These are phyloP conservation scores for Alternaria burnsii DNA, from an alignment of 2,329 filamentous ascomycete species.

Conservation along the genomic window DNA sequence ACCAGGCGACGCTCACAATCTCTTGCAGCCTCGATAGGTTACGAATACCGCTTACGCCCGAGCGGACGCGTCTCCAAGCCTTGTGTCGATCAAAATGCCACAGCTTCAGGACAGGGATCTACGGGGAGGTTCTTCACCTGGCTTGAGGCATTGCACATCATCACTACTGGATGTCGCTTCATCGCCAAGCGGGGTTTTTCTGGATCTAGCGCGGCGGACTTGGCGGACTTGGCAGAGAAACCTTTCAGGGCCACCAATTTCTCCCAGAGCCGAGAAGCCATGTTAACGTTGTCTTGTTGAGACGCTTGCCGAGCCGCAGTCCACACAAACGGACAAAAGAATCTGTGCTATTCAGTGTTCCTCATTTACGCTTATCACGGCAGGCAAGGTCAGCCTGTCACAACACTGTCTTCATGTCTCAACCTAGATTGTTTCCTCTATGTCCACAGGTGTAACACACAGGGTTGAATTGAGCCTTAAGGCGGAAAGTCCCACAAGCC, in stretches of 20 bases:
- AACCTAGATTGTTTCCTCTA: conserved; percentile 1
- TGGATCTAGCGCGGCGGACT: conserved; percentile 6
- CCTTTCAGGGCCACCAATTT: not conserved
- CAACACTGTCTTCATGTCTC: not conserved
- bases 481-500: conserved; percentile 9
- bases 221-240: conserved; percentile 5
- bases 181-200: conserved; percentile 2
- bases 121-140: conserved; percentile 3
- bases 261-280: not conserved
- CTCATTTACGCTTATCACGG: not conserved
- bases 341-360: not conserved
- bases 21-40: not conserved
- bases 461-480: conserved; percentile 1
- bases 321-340: not conserved
- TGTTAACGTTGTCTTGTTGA: not conserved
- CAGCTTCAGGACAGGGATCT: not conserved
- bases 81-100: not conserved
- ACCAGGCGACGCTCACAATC: conserved; percentile 1
- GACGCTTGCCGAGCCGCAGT: not conserved
- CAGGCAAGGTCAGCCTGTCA: not conserved
- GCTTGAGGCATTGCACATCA: conserved; percentile 4
- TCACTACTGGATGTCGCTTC: conserved; percentile 5
- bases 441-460: conserved; percentile 5
- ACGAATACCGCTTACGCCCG: conserved; percentile 6
- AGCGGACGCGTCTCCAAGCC: conserved; percentile 5